Evolutionary conservation across 306 rosid genomes (phyloP), one percentile per base, ranked within the genome.

Genomic region (Fagus crenata): DNA sequence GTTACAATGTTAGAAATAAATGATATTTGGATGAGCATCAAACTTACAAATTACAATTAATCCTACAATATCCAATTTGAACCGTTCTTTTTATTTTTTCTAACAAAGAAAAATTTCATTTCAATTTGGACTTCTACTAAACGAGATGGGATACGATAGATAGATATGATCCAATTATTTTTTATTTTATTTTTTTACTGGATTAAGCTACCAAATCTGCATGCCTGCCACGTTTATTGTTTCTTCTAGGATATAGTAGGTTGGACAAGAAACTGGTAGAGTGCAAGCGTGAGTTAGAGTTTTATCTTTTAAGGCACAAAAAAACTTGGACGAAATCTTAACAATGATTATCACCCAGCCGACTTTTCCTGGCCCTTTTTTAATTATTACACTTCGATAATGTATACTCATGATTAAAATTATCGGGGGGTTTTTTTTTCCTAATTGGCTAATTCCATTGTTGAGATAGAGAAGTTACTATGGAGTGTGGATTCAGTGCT

Each of bases 1-100:
- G 93, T 87, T 91, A 87, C 89, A 84, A 89, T 83, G 83, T 75
- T 12, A 18, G 49, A 65, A 37, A 17, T 65, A 37, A 65, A 64
- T 59, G 67, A 59, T 13, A 28, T 22, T 7, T 22, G 14, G 32
- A 56, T 56, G 63, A 46, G 11, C 51, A 46, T 46, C 13, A 46
- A 46, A 46, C 51, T 9, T 46, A 46, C 28, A 22, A 22, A 46
- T 46, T 46, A 9, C 51, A 46, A 13, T 9, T 46, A 46, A 46
- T 56, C 33, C 4, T 56, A 6, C 63, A 22, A 22, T 22, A 22
- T 22, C 35, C 69, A 36, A 37, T 67, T 77, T 83, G 61, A 82
- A 82, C 74, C 72, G 1, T 49, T 31, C 33, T 78, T 69, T 60
- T 36, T 65, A 22, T 22, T 22, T 22, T 22, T 22, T 22, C 28